Evolutionary conservation across 2,329 filamentous ascomycete species (phyloP).

Genomic region (Paramyrothecium sp.): DNA sequence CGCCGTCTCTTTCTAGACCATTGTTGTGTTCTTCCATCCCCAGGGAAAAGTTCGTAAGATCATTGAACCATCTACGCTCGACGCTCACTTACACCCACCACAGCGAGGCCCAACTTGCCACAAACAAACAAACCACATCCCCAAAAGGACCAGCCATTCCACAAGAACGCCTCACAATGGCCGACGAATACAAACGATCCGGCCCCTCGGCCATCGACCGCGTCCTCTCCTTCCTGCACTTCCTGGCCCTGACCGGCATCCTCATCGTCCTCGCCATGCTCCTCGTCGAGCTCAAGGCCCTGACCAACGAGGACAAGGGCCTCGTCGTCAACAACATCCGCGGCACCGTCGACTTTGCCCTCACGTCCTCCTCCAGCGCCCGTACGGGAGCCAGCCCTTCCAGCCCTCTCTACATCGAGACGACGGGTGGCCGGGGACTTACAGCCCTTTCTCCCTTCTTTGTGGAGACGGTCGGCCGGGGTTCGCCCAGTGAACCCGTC

Average conservation of each 20-base stretch:
- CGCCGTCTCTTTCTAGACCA: no score
- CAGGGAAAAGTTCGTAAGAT: no score
- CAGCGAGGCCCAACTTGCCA: no score
- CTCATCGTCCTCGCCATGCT: constrained; percentile 11
- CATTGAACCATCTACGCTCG: no score
- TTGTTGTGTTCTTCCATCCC: no score
- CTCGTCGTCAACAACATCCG: constrained; percentile 3
- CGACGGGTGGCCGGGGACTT: neutral
- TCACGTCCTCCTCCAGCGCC: neutral
- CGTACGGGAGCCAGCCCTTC: neutral
- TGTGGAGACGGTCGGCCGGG: neutral
- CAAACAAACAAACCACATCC: no score
- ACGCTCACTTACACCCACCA: no score
- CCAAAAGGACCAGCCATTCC: no score
- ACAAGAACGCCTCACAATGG: no score
- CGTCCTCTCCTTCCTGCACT: constrained; percentile 3
- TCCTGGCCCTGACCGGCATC: constrained; percentile 7
- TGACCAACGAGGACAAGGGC: constrained; percentile 5
- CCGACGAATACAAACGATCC: neutral
- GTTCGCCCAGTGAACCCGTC: neutral
- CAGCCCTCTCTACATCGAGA: neutral
- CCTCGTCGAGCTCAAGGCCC: constrained; percentile 11
- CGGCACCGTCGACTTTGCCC: constrained; percentile 1
- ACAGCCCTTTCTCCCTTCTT: neutral
- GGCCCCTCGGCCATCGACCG: constrained; percentile 1